Base-by-base conservation (phyloP, 768 basidiomycete species). In the Peribolospora baueri region DNA sequence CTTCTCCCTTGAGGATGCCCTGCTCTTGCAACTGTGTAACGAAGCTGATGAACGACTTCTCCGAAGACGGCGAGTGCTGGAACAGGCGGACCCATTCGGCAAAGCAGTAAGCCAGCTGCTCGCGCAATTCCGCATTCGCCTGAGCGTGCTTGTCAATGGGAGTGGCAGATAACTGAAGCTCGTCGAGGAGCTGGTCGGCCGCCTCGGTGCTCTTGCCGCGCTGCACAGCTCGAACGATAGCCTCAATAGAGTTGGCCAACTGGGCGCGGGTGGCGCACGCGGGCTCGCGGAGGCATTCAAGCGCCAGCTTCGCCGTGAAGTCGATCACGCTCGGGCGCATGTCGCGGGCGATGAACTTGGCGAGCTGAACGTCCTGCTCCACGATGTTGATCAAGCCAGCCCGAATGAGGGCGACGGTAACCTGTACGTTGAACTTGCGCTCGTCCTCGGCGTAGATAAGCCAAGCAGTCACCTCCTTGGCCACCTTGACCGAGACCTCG, bases 21-120 rank as follows among this genome's bases (percentile, higher is more conserved):
- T 95, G 86, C 68, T 90, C 90, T 48, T 86, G 90, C 54, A 98
- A 73, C 64, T 88, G 82, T n/a, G 84, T 90, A 68, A 97, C 91
- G 70, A 88, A 97, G 4, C 83, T 80, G 59, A 97, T 82, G 63
- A 98, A 98, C 48, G 79, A 82, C 67, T 90, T 88, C 70, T 98
- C 93, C 14, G 86, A 84, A 53, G 82, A 78, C 59, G 76, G 78
- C 40, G 87, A 84, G 57, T 83, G 77, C 68, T 90, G 86, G 73
- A 86, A 97, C 59, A 95, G 82, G 51, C 75, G 74, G 60, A 95
- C 84, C 93, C 93, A 98, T 72, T 95, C 66, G 51, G 61, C 65
- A 57, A 66, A 66, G 58, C 62, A 63, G 59, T 56, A 55, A 13
- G 65, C 58, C 47, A 72, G 66, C 52, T 67, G 65, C 51, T 72